Percentiles rank a stretch among this genome's conserved stretches.
These are phyloP conservation scores for Pittosporum tobira DNA, from an alignment of 129 eudicot genomes.

Conservation along the genomic window DNA sequence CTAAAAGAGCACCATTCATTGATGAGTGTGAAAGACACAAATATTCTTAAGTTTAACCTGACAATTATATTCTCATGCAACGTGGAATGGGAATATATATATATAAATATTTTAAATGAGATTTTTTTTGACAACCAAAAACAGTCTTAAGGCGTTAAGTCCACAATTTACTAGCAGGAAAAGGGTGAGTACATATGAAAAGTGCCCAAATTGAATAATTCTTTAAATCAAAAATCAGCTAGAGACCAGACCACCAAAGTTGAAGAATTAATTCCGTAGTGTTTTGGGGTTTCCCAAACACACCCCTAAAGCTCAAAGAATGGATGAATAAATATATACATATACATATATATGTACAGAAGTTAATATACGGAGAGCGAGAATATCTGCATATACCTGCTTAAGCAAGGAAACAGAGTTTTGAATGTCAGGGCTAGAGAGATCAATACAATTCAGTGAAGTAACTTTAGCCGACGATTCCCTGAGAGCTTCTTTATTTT, in stretches of 20 bases:
- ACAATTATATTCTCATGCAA: too few species aligned
- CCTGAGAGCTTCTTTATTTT: neutral
- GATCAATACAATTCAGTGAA: constrained; percentile 59
- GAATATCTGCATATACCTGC: constrained; percentile 35
- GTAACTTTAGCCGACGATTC: constrained; percentile 25
- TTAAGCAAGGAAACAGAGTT: constrained; percentile 67
- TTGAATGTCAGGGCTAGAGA: constrained; percentile 52
- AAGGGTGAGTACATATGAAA: neutral
- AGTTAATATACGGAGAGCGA: neutral
- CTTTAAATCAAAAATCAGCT: too few species aligned
- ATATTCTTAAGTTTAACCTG: too few species aligned
- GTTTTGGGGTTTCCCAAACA: neutral
- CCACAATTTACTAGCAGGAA: neutral
- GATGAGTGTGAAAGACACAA: too few species aligned
- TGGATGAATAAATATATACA: neutral
- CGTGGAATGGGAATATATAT: too few species aligned
- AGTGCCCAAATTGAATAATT: too few species aligned
- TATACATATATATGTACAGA: neutral
- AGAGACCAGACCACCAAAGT: too few species aligned
- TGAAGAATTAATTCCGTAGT: too few species aligned
- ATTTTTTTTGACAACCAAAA: too few species aligned
- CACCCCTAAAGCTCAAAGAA: too few species aligned
- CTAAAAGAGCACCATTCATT: too few species aligned
- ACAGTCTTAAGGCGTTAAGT: neutral
- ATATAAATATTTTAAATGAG: too few species aligned